These are phyloP conservation scores for Vitrella brassicaformis DNA, from an alignment of 73 alveolate genomes.

Conservation along the genomic window DNA sequence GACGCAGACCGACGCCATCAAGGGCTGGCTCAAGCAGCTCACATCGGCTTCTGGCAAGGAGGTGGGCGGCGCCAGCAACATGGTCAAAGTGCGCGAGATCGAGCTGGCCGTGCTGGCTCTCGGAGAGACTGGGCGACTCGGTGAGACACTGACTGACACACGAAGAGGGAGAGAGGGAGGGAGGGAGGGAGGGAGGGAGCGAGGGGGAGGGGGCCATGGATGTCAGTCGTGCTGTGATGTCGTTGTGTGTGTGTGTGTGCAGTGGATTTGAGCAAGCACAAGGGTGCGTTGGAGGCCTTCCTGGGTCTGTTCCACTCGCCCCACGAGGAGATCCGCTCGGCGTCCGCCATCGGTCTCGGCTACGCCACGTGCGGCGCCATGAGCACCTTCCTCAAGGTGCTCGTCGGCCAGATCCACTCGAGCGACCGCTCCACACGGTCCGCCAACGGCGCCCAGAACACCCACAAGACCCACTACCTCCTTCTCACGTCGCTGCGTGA, in stretches of 20 bases:
- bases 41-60: neutral
- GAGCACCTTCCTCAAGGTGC: conserved; percentile 43
- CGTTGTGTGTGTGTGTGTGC: too few species aligned
- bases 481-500: conserved; percentile 56
- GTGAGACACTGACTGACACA: too few species aligned
- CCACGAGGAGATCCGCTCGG: conserved; percentile 53
- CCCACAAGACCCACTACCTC: conserved; percentile 37
- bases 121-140: conserved; percentile 64
- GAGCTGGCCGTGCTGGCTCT: conserved; percentile 48
- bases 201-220: too few species aligned
- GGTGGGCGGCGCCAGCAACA: neutral
- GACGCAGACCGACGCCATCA: conserved; percentile 3
- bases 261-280: too few species aligned
- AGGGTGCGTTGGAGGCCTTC: conserved; percentile 5
- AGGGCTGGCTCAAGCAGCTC: too few species aligned
- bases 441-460: neutral
- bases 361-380: conserved; percentile 60
- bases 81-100: conserved; percentile 9
- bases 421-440: too few species aligned
- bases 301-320: conserved; percentile 19
- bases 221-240: neutral
- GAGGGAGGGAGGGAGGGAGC: too few species aligned
- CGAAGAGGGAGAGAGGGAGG: too few species aligned
- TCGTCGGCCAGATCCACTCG: conserved; percentile 50
- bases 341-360: conserved; percentile 68